A percentile compares a stretch with the other conserved stretches of the same genome.
Evolutionary conservation across 2,329 filamentous ascomycete species (phyloP).

Genomic region (Clonostachys solani): DNA sequence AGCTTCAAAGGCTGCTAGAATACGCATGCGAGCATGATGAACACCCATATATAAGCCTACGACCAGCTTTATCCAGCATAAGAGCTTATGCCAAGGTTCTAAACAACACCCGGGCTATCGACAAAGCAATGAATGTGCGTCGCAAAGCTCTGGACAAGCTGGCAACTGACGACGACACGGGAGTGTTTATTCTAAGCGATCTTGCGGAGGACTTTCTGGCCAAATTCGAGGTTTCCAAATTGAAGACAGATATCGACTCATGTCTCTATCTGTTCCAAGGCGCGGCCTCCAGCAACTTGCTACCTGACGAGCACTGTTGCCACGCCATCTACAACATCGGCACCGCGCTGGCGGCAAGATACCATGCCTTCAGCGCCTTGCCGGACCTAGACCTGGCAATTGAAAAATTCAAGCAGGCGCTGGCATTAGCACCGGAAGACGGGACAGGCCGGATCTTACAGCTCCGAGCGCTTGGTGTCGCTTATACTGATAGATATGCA

Average conservation of each 20-base stretch:
- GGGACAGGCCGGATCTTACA: not conserved
- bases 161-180: not conserved
- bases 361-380: not conserved
- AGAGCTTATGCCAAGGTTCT: too few species aligned
- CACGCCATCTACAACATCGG: not conserved
- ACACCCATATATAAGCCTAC: too few species aligned
- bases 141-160: not conserved
- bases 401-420: not conserved
- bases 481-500: not conserved
- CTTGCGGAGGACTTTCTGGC: not conserved
- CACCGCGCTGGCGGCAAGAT: not conserved
- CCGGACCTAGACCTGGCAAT: not conserved
- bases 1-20: too few species aligned
- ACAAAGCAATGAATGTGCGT: not conserved
- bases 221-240: not conserved
- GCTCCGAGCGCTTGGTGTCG: not conserved
- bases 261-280: not conserved
- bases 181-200: not conserved
- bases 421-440: not conserved
- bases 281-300: not conserved
- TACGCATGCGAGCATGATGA: too few species aligned
- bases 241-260: not conserved
- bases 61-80: too few species aligned
- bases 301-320: not conserved
- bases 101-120: not conserved